phyloP scores from a whole-genome alignment of 1,139 yeast species.

The Taphrina communis region DNA sequence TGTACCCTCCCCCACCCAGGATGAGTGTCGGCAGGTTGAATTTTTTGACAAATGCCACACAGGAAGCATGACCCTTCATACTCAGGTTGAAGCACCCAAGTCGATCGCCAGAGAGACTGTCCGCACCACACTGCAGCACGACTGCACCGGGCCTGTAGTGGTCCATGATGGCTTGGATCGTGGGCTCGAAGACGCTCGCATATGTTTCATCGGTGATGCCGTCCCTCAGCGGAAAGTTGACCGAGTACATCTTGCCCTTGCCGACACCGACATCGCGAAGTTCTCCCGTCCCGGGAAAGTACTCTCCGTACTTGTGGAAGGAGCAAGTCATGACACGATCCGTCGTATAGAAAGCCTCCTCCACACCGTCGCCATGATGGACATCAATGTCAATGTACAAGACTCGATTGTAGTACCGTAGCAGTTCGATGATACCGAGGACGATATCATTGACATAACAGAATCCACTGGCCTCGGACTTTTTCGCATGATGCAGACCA shows the following conservation, averaged over 20 bases:
- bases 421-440: constrained; percentile 82
- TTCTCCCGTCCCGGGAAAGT: constrained; percentile 96
- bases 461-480: constrained; percentile 93
- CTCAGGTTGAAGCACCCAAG: constrained; percentile 90
- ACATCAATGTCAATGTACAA: constrained; percentile 93
- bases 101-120: constrained; percentile 87
- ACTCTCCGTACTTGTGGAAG: constrained; percentile 95
- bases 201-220: constrained; percentile 91
- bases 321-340: constrained; percentile 98
- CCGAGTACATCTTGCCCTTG: constrained; percentile 83
- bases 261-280: constrained; percentile 87
- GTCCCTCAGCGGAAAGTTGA: constrained; percentile 87
- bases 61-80: constrained; percentile 93
- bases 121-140: constrained; percentile 90
- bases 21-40: constrained; percentile 89
- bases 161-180: constrained; percentile 78
- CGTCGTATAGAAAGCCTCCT: constrained; percentile 94
- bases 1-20: constrained; percentile 97
- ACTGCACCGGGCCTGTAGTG: constrained; percentile 95
- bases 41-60: constrained; percentile 85
- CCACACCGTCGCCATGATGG: constrained; percentile 98
- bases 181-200: constrained; percentile 85
- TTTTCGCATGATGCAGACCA: constrained; percentile 87
- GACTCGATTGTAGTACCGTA: constrained; percentile 93
- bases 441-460: constrained; percentile 92